Evolutionary conservation across 2,329 filamentous ascomycete genomes (phyloP).

Genomic region (Pseudocercospora cruenta): DNA sequence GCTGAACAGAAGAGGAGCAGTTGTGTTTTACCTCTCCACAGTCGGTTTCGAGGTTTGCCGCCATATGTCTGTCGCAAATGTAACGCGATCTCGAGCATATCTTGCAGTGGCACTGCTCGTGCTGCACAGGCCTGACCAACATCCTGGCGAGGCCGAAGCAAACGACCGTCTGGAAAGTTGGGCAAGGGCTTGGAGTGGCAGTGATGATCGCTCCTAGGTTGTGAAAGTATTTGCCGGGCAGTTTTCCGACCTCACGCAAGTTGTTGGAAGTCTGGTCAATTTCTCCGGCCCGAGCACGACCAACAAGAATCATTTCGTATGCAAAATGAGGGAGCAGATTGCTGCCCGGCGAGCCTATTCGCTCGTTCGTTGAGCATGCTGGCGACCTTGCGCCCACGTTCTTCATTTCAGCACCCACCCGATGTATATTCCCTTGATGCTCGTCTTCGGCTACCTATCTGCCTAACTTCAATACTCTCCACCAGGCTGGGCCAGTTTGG

Average conservation of each 20-base stretch:
- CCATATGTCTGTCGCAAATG: background rate
- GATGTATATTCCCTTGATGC: background rate
- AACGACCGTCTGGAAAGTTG: slow-evolving; percentile 7
- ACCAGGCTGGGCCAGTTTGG: background rate
- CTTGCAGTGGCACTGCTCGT: slow-evolving; percentile 5
- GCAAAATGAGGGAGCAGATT: slow-evolving; percentile 1
- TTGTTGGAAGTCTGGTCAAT: background rate
- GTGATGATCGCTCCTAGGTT: slow-evolving; percentile 2
- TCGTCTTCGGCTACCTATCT: background rate
- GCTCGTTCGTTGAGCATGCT: slow-evolving; percentile 8
- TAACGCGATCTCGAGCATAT: slow-evolving; percentile 7
- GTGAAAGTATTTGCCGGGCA: background rate
- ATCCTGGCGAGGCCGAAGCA: background rate
- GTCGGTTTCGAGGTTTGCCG: background rate
- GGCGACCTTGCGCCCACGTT: background rate
- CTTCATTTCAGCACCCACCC: background rate
- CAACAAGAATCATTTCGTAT: slow-evolving; percentile 1
- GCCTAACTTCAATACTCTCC: slow-evolving; percentile 3
- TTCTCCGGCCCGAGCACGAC: slow-evolving; percentile 6
- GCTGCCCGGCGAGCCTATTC: slow-evolving; percentile 1
- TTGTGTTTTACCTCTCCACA: background rate
- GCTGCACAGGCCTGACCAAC: background rate
- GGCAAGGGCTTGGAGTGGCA: background rate
- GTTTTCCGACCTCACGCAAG: background rate
- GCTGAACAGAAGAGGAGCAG: background rate